Conservation (phyloP, 352 stramenopile genomes). For the Globisporangium nodosum region DNA sequence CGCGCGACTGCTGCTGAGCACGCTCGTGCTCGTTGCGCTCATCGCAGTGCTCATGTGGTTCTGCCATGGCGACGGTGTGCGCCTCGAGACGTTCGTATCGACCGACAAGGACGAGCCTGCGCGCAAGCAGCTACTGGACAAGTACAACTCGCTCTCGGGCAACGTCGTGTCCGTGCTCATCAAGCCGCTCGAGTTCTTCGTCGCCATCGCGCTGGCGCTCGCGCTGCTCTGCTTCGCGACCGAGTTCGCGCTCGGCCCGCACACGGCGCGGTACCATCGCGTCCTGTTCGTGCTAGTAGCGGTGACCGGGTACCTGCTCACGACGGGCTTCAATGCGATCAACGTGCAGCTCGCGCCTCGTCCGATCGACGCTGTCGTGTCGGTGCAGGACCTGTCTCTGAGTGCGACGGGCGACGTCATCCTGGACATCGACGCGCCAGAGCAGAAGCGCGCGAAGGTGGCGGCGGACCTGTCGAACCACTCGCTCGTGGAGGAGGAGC, state of each 20-base stretch:
- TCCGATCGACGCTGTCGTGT: neutral
- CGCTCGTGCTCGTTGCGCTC: neutral
- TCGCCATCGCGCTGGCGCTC: neutral
- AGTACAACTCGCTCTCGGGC: constrained; percentile 9
- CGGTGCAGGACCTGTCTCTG: neutral
- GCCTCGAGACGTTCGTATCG: constrained; percentile 1
- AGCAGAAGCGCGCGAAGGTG: neutral
- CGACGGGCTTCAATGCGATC: constrained; percentile 21
- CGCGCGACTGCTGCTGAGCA: neutral
- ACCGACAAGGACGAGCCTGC: neutral
- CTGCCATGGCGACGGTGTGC: neutral
- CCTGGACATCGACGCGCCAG: neutral
- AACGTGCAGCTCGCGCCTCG: constrained; percentile 17
- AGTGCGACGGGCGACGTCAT: neutral
- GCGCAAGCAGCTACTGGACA: neutral
- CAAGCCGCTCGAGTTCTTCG: constrained; percentile 6
- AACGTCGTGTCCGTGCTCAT: neutral
- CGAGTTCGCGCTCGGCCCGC: neutral
- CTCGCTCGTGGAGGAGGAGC: neutral
- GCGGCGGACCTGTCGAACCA: constrained; percentile 1
- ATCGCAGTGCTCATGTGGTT: neutral
- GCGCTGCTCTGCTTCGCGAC: constrained; percentile 9
- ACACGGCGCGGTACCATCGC: constrained; percentile 1
- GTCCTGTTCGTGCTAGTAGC: constrained; percentile 7
- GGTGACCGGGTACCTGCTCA: constrained; percentile 13